phyloP scores from a whole-genome alignment of 1,284 basidiomycete species.

The Coniferiporia sulphurascens region DNA sequence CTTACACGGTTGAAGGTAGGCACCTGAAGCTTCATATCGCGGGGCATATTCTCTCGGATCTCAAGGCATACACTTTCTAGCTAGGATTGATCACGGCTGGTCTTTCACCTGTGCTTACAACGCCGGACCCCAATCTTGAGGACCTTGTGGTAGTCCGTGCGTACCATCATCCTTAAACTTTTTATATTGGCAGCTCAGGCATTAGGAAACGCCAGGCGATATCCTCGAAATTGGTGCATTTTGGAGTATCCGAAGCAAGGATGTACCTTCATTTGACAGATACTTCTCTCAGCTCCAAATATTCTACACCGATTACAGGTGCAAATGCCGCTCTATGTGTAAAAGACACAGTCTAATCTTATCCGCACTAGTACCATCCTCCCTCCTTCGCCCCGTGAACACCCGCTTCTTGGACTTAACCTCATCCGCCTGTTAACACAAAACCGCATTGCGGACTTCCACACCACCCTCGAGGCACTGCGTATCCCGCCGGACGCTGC shows the following conservation, averaged over 20 bases:
- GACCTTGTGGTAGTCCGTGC: conserved; percentile 69
- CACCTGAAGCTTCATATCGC: neutral
- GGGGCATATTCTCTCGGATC: neutral
- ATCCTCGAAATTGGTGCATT: conserved; percentile 95
- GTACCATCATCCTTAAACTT: conserved; percentile 27
- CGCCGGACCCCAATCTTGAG: conserved; percentile 48
- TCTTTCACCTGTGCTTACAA: conserved; percentile 54
- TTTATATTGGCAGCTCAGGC: conserved; percentile 1
- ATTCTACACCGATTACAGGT: conserved; percentile 90
- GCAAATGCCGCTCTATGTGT: conserved; percentile 15
- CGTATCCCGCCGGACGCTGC: conserved; percentile 71
- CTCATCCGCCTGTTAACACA: conserved; percentile 93
- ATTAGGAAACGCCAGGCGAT: conserved; percentile 54
- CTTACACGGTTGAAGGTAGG: conserved; percentile 71
- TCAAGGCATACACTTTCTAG: conserved; percentile 34
- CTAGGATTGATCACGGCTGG: conserved; percentile 76
- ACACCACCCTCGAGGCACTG: conserved; percentile 97
- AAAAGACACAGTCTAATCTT: no score
- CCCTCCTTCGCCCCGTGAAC: conserved; percentile 80
- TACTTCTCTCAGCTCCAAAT: conserved; percentile 92
- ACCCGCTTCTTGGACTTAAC: conserved; percentile 87
- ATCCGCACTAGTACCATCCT: conserved; percentile 54
- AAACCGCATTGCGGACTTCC: conserved; percentile 97
- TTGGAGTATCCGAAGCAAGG: conserved; percentile 83
- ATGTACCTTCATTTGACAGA: conserved; percentile 90